phyloP scores from a whole-genome alignment of 2,329 filamentous ascomycete genomes.

The Sporothrix humicola region DNA sequence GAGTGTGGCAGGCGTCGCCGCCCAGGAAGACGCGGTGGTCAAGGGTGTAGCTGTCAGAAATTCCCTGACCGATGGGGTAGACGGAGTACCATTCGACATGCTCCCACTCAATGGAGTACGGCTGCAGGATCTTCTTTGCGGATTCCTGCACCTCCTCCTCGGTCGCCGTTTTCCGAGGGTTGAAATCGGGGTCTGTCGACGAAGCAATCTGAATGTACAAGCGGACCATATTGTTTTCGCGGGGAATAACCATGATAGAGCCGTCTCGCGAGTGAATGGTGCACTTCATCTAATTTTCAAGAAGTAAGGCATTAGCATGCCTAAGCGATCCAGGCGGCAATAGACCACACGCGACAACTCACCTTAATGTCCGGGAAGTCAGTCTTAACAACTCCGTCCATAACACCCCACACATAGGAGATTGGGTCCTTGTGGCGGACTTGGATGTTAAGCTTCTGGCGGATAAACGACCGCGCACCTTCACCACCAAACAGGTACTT shows the following conservation, averaged over 20 bases:
- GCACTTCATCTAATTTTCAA: constrained; percentile 65
- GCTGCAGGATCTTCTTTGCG: constrained; percentile 68
- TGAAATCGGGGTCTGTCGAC: constrained; percentile 65
- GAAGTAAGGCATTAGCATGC: constrained; percentile 34
- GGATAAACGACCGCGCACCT: constrained; percentile 70
- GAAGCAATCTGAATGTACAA: constrained; percentile 72
- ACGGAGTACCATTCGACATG: constrained; percentile 76
- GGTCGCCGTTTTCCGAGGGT: constrained; percentile 67
- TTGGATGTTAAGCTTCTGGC: constrained; percentile 69
- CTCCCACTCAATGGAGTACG: constrained; percentile 71
- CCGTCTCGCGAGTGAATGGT: constrained; percentile 76
- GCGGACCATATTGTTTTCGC: constrained; percentile 71
- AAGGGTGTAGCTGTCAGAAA: constrained; percentile 69
- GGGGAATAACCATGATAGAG: constrained; percentile 80
- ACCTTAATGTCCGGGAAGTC: constrained; percentile 78
- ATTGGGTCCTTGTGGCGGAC: constrained; percentile 74
- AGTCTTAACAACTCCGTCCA: constrained; percentile 74
- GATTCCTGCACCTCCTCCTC: constrained; percentile 67
- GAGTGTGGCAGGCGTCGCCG: constrained; percentile 80
- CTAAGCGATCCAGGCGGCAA: too few species aligned
- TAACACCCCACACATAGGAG: constrained; percentile 75
- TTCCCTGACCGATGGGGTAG: constrained; percentile 77
- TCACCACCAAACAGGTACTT: constrained; percentile 77
- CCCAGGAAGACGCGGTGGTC: constrained; percentile 75
- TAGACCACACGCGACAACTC: neutral